Base-by-base conservation (phyloP, 306 rosid species). In the Cyamopsis tetragonoloba region DNA sequence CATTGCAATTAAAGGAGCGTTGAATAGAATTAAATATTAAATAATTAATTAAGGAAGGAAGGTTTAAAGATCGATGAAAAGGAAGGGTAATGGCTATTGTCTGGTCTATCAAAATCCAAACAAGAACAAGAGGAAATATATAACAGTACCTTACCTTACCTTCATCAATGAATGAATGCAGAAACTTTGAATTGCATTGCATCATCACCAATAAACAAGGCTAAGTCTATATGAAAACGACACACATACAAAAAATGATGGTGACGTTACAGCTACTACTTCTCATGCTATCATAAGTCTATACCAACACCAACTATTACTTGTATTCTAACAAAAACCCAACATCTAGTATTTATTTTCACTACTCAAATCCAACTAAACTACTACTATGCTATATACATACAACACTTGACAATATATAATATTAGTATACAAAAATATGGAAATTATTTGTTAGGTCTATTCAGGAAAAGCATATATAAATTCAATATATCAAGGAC, bases 201-300 rank as follows among this genome's bases (percentile, higher is more conserved):
- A 59, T 70, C 58, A 79, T 58, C 78, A 68, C 53, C 77, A 70
- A 68, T 62, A 42, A 70, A 71, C 74, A 43, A 47, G 54, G 26
- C n/a, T n/a, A n/a, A n/a, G n/a, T n/a, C n/a, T n/a, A n/a, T n/a
- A 66, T 41, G 81, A 88, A 81, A 77, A 62, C 18, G 91, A 78
- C 89, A 75, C 39, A 70, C 63, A 75, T 46, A 68, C 12, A 84
- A n/a, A n/a, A n/a, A n/a, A 80, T 78, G 89, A 85, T 75, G 64
- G 95, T 64, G 90, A 89, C 86, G 65, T 83, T 63, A 80, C 96
- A 87, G 79, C 91, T 30, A 81, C 91, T 30, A 85, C 95, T 85
- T 81, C 76, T 57, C 76, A 62, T 81, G 70, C 82, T 50, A n/a
- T n/a, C n/a, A n/a, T 62, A 81, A 75, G 86, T 82, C 90, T 86